Evolutionary conservation across 2,329 filamentous ascomycete species (phyloP), one percentile per base, ranked within the genome.

Genomic region (Plenodomus lindquistii): DNA sequence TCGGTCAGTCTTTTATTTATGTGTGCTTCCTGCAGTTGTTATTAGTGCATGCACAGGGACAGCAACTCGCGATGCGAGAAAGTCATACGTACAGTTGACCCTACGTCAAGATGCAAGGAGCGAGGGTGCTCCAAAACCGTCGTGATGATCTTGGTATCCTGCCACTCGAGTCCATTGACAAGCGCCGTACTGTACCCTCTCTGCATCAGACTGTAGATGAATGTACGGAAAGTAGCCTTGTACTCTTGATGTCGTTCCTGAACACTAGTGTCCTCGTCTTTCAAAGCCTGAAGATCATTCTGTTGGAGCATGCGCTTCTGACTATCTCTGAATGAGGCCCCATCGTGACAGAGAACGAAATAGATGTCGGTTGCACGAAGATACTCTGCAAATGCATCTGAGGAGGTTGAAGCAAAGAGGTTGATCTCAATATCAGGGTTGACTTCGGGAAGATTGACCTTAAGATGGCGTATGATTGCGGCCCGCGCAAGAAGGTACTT

Each of bases 301-400:
- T 54, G 46, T 17, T 54, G 41, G 29, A 57, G 44, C 37, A 56
- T 44, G 16, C 53, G 50, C 40, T 60, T 67, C 19, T 53, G 57
- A 18, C 57, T 44, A 27, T 62, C 59, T 35, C 44, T 57, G 31
- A 59, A 59, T 2, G 61, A 65, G 27, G 76, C 75, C 38, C 85
- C 86, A 64, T 89, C 85, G 55, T 88, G 85, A 43, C 81, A 83
- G 75, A 91, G 81, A 43, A 90, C 71, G 57, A 91, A 89, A 62
- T 88, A 85, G 3, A 85, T 74, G 0, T 82, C 79, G 19, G 79
- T 77, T 1, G 66, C 62, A 2, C 73, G 55, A 1, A 88, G 71
- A 59, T 89, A 88, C 1, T 76, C 59, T 4, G 67, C 51, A 57
- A 89, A 91, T 0, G 72, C 73, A 0, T 66, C 41, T 35, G 79